These are phyloP conservation scores for Calocera viscosa DNA, from an alignment of 768 basidiomycete species.

Conservation along the genomic window DNA sequence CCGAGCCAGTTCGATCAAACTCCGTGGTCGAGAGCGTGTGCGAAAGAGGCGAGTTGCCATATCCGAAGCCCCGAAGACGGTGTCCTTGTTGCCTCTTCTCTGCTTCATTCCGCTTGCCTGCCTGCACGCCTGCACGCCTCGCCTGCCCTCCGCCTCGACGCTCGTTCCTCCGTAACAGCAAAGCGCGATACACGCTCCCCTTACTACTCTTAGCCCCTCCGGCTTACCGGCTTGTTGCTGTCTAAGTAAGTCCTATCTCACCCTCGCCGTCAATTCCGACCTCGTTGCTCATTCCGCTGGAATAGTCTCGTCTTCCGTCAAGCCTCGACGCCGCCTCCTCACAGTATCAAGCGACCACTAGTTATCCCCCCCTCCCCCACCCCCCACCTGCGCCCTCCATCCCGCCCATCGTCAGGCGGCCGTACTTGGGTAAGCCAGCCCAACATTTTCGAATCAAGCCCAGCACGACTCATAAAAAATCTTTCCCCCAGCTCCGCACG, in stretches of 20 bases:
- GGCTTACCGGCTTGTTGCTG: neutral
- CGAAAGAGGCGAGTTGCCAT: constrained; percentile 1
- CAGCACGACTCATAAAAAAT: constrained; percentile 5
- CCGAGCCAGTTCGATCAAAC: constrained; percentile 4
- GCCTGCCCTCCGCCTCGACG: neutral
- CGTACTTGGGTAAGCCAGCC: neutral
- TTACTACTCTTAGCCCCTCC: constrained; percentile 1
- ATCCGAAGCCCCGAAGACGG: neutral
- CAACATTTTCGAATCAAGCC: neutral
- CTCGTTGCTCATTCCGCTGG: neutral
- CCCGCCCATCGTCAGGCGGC: neutral
- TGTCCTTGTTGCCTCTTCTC: neutral
- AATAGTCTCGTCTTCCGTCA: constrained; percentile 2
- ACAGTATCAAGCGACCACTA: neutral
- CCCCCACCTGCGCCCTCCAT: neutral
- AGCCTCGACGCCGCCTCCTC: neutral
- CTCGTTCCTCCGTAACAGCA: constrained; percentile 2
- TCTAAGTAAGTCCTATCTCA: constrained; percentile 2
- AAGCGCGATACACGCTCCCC: constrained; percentile 2
- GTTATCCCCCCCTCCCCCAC: neutral
- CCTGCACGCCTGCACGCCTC: neutral
- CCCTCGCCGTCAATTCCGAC: neutral
- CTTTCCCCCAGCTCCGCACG: neutral
- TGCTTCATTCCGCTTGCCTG: neutral
- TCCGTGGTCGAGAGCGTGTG: neutral